Base-by-base conservation (phyloP, 73 alveolate species). In the Paramecium sexaurelia region DNA sequence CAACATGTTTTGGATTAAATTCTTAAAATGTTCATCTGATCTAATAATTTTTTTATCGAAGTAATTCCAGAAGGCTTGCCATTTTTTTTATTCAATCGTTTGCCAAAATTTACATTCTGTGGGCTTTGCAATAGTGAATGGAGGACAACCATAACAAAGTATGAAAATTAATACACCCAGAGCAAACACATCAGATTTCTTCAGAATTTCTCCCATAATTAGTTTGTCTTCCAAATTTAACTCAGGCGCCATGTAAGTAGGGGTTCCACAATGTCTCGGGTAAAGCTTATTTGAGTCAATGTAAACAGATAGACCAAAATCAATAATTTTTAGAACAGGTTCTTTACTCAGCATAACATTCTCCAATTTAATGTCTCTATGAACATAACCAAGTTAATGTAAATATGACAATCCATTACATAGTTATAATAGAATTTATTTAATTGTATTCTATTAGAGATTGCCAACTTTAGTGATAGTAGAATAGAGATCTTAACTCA, bases 361-460 rank as follows among this genome's bases (percentile, higher is more conserved):
- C 92, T 97, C 99, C 6, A 97, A 97, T 75, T 97, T 97, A 37
- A 97, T 66, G 87, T 97, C 99, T 83, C 99, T 37, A 91, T 97
- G 98, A 15, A 92, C 94, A 78, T 41, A 78, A 45, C 43, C 73
- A 1, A 29, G 15, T 5, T 5, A 22, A 43, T 78, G 90, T 41
- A 78, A 41, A 26, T 41, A 39, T 8, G 26, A 7, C 13, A 78
- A 22, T 20, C 55, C 90, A 22, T 78, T 24, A 41, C 73, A 3
- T 43, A 78, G 27, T 45, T 78, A 13, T 29, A 61, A 61, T 61
- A 61, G 83, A 61, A 61, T 61, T 61, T 61, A 61, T 37, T 71
- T 71, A 9, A 71, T 36, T 19, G 43, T 33, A 20, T 15, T 35
- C 32, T 71, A 40, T 27, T 33, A 33, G 20, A 71, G 32, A 15